A percentile compares a stretch with the other conserved stretches of the same genome.
phyloP scores from a whole-genome alignment of 2,329 filamentous ascomycete species.

The Ascomycota sp. region DNA sequence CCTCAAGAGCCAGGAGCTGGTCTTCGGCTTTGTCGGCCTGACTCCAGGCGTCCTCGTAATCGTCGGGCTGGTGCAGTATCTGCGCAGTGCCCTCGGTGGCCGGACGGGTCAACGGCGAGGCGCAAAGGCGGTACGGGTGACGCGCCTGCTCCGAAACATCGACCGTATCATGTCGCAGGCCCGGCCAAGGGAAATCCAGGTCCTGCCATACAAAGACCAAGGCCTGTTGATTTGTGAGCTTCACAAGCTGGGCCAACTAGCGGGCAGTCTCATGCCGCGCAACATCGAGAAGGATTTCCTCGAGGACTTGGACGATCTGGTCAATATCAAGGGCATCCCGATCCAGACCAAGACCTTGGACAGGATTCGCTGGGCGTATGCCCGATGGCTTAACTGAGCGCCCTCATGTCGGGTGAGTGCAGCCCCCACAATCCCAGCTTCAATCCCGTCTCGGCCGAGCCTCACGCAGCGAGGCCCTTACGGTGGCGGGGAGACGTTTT shows the following conservation, averaged over 20 bases:
- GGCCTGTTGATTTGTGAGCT: constrained; percentile 79
- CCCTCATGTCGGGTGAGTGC: too few species aligned
- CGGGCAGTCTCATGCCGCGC: constrained; percentile 41
- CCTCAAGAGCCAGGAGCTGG: constrained; percentile 85
- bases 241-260: constrained; percentile 53
- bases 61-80: constrained; percentile 51
- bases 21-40: constrained; percentile 92
- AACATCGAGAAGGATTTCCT: constrained; percentile 68
- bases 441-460: too few species aligned
- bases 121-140: constrained; percentile 45
- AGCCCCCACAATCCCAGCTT: background rate
- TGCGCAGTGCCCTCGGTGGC: constrained; percentile 47
- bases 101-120: constrained; percentile 46
- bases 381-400: constrained; percentile 41
- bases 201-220: constrained; percentile 81
- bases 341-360: constrained; percentile 62
- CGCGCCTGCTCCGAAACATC: constrained; percentile 69
- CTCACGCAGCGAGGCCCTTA: too few species aligned
- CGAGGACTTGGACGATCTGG: constrained; percentile 70
- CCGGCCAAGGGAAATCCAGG: constrained; percentile 46
- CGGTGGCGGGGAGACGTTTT: too few species aligned
- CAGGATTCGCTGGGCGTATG: constrained; percentile 79
- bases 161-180: constrained; percentile 58
- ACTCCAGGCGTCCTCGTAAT: constrained; percentile 85
- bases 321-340: constrained; percentile 61